These are phyloP conservation scores for Ajuga reptans DNA, from an alignment of 305 asterid genomes.

Conservation along the genomic window DNA sequence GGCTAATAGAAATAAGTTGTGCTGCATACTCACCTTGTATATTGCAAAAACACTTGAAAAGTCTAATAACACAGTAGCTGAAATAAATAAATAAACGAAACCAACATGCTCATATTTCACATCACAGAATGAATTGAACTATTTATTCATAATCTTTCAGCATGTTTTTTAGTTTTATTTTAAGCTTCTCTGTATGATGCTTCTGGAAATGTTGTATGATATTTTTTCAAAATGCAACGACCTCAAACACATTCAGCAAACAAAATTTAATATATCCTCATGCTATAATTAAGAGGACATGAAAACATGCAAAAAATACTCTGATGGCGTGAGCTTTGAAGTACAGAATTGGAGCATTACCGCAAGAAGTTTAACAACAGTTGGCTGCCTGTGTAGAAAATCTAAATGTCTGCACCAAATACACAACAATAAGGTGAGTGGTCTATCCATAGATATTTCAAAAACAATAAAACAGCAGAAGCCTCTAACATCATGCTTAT, in stretches of 20 bases:
- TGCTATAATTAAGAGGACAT: neutral
- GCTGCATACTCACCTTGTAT: neutral
- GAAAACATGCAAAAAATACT: neutral
- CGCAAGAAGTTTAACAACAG: constrained; percentile 61
- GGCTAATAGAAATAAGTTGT: neutral
- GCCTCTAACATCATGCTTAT: constrained; percentile 11
- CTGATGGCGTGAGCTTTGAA: neutral
- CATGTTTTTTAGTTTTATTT: neutral
- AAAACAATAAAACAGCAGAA: constrained; percentile 16
- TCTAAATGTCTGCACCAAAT: constrained; percentile 58
- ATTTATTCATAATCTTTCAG: neutral
- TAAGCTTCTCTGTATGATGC: neutral
- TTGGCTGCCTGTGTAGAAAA: constrained; percentile 59
- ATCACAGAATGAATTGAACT: neutral
- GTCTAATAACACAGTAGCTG: neutral
- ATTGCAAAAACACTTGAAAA: neutral
- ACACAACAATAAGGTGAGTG: constrained; percentile 17
- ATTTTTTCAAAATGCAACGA: neutral
- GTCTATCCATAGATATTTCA: neutral
- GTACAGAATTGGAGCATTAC: constrained; percentile 32
- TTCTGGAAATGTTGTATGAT: neutral
- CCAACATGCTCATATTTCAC: neutral
- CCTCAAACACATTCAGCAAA: constrained; percentile 1
- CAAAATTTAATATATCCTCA: neutral
- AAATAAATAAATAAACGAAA: neutral